phyloP scores from a whole-genome alignment of 2,329 filamentous ascomycete genomes.

The Nemania serpens region DNA sequence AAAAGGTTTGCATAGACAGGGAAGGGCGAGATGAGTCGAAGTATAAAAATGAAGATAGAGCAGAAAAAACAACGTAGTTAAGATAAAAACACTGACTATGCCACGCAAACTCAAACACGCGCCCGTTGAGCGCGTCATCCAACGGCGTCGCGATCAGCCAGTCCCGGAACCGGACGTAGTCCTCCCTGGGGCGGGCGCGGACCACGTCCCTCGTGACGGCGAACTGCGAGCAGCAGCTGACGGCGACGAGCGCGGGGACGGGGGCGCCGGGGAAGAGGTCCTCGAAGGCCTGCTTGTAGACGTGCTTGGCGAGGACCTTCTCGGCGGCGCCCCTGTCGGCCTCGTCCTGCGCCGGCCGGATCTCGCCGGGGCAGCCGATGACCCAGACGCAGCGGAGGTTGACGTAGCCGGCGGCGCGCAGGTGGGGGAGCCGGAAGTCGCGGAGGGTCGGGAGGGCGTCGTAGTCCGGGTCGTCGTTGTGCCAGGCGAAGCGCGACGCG shows the following conservation, averaged over 20 bases:
- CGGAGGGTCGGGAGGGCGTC: slow-evolving; percentile 58
- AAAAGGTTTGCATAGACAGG: no score
- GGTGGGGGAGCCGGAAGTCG: slow-evolving; percentile 52
- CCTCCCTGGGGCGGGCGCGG: slow-evolving; percentile 50
- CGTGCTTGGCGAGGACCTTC: slow-evolving; percentile 45
- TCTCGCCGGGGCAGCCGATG: slow-evolving; percentile 59
- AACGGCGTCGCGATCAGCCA: slow-evolving; percentile 64
- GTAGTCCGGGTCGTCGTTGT: slow-evolving; percentile 59
- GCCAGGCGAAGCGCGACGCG: slow-evolving; percentile 54
- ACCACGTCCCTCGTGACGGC: slow-evolving; percentile 61
- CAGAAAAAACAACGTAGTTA: no score
- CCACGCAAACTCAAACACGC: slow-evolving; percentile 69
- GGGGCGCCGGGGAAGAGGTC: slow-evolving; percentile 47
- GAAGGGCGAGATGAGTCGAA: no score
- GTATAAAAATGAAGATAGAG: no score
- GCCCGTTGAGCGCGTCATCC: slow-evolving; percentile 59
- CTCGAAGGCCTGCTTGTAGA: slow-evolving; percentile 49
- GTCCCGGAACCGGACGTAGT: slow-evolving; percentile 61
- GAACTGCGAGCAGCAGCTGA: slow-evolving; percentile 70
- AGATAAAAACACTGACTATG: slow-evolving; percentile 54
- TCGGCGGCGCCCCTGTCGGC: slow-evolving; percentile 44
- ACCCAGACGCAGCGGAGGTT: slow-evolving; percentile 65
- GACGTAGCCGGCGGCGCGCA: slow-evolving; percentile 60
- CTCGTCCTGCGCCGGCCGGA: slow-evolving; percentile 47
- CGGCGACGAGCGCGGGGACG: slow-evolving; percentile 57